A percentile compares a stretch with the other conserved stretches of the same genome.
Conservation (phyloP, 2,329 filamentous ascomycete genomes). For the Colletotrichum tanaceti region DNA sequence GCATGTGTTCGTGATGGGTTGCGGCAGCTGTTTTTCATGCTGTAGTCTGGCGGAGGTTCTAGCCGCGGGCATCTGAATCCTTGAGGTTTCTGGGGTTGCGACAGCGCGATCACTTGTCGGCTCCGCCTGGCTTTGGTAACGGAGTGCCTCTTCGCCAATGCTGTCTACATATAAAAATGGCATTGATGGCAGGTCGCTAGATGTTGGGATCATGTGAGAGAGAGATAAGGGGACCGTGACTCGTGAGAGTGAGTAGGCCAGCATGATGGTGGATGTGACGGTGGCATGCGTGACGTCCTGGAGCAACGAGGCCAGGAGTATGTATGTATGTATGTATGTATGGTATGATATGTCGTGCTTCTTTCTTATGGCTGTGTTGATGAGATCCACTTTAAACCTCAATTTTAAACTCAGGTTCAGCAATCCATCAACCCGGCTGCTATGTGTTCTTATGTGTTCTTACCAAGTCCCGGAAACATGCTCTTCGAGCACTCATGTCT, state of each 20-base stretch:
- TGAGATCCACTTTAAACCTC: background rate
- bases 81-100: background rate
- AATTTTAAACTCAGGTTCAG: background rate
- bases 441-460: no score
- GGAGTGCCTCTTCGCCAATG: slow-evolving; percentile 2
- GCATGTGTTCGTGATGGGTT: slow-evolving; percentile 20
- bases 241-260: background rate
- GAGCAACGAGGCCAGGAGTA: background rate
- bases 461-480: slow-evolving; percentile 14
- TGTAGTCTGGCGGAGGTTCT: background rate
- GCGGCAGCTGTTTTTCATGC: background rate
- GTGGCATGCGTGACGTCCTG: background rate
- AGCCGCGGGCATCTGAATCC: slow-evolving; percentile 27
- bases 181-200: slow-evolving; percentile 14
- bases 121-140: slow-evolving; percentile 1
- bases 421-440: background rate
- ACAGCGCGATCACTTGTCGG: slow-evolving; percentile 27
- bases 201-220: background rate
- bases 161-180: slow-evolving; percentile 13
- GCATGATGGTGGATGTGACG: background rate
- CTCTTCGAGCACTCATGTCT: slow-evolving; percentile 36
- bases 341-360: background rate
- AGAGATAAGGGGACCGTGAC: slow-evolving; percentile 5
- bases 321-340: no score
- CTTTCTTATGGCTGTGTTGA: background rate